Evolutionary conservation across 2,329 filamentous ascomycete genomes (phyloP).

Genomic region (Nigrospora oryzae): DNA sequence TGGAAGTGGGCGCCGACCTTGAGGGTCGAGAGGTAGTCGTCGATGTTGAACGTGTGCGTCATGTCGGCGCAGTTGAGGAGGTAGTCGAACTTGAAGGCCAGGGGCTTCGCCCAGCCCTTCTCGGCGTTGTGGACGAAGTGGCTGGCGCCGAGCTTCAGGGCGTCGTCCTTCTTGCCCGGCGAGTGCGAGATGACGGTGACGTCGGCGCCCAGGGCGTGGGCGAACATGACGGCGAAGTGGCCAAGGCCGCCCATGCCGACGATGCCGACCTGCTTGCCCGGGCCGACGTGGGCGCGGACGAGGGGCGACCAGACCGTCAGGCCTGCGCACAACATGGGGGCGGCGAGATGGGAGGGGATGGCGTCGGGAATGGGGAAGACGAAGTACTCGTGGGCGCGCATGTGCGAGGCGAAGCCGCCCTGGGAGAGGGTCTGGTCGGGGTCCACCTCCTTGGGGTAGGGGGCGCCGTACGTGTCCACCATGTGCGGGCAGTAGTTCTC

Average conservation of each 20-base stretch:
- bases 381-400: conserved; percentile 48
- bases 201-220: conserved; percentile 61
- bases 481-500: conserved; percentile 32
- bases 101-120: conserved; percentile 48
- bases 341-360: conserved; percentile 37
- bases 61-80: conserved; percentile 41
- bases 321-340: conserved; percentile 71
- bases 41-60: conserved; percentile 45
- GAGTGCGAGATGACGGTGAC: conserved; percentile 57
- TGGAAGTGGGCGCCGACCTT: conserved; percentile 48
- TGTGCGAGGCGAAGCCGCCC: conserved; percentile 51
- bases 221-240: conserved; percentile 65
- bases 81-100: conserved; percentile 41
- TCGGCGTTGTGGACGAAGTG: conserved; percentile 37
- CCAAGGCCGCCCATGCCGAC: conserved; percentile 67
- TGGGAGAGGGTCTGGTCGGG: conserved; percentile 52
- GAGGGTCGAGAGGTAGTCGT: conserved; percentile 39
- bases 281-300: conserved; percentile 56
- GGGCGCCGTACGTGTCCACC: conserved; percentile 49
- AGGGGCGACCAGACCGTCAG: conserved; percentile 67
- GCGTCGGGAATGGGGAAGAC: conserved; percentile 48
- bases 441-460: conserved; percentile 45
- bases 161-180: conserved; percentile 48
- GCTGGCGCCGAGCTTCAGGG: conserved; percentile 53
- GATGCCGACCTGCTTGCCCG: conserved; percentile 63